phyloP scores from a whole-genome alignment of 2,329 filamentous ascomycete species.

The Aulographum hederae region DNA sequence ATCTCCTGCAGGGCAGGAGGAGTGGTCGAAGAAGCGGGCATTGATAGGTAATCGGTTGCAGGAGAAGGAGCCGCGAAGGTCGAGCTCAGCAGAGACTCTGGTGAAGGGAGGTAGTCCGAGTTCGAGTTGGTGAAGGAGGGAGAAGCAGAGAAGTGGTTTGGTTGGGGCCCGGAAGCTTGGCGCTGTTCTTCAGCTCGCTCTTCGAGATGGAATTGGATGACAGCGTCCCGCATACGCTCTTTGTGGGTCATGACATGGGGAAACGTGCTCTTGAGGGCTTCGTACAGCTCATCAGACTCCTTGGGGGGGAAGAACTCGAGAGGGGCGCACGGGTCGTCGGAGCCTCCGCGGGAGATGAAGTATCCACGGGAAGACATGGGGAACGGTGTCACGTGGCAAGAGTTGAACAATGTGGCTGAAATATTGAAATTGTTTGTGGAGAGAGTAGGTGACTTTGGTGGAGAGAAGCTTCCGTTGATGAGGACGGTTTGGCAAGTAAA shows the following conservation, averaged over 20 bases:
- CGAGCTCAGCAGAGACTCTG: constrained; percentile 3
- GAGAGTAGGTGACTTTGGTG: no score
- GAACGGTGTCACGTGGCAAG: no score
- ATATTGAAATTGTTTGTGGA: no score
- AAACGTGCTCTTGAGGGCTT: constrained; percentile 15
- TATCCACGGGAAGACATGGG: no score
- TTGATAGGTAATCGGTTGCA: not conserved
- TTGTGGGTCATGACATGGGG: constrained; percentile 16
- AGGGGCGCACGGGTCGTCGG: constrained; percentile 13
- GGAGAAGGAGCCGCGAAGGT: not conserved
- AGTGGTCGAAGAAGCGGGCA: not conserved
- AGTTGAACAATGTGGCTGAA: no score
- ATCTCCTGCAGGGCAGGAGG: constrained; percentile 4
- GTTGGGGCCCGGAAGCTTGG: no score
- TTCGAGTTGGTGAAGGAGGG: no score
- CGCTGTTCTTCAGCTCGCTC: not conserved
- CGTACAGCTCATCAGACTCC: constrained; percentile 20
- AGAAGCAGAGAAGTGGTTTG: no score
- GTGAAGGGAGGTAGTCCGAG: constrained; percentile 5
- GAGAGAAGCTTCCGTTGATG: no score
- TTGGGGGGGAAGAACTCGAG: constrained; percentile 18
- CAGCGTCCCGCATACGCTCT: constrained; percentile 20
- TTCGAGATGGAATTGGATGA: constrained; percentile 17
- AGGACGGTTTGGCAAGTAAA: no score
- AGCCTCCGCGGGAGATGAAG: no score